Percentiles rank a stretch among this genome's conserved stretches.
Evolutionary conservation across 768 basidiomycete species (phyloP).

Genomic region (Mycena filopes): DNA sequence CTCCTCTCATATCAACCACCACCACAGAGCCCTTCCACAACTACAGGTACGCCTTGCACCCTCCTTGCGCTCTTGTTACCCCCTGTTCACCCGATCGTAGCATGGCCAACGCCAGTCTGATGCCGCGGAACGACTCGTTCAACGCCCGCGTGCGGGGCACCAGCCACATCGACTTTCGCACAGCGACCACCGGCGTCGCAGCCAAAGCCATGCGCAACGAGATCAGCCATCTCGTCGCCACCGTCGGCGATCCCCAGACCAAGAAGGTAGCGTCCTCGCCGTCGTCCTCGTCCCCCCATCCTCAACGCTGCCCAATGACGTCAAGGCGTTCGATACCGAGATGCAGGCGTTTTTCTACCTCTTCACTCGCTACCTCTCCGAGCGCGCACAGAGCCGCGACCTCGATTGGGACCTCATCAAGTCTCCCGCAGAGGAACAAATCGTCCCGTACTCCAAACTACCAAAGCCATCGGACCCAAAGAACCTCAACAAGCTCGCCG

Average conservation of each 20-base stretch:
- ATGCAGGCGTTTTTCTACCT: conserved; percentile 97
- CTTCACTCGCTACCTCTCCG: conserved; percentile 92
- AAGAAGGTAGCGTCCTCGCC: conserved; percentile 71
- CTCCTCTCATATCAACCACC: conserved; percentile 71
- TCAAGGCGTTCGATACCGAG: conserved; percentile 89
- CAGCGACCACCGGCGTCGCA: conserved; percentile 93
- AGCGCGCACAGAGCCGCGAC: conserved; percentile 87
- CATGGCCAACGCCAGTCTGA: conserved; percentile 57
- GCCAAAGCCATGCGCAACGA: conserved; percentile 99
- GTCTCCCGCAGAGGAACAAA: conserved; percentile 86
- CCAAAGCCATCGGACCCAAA: conserved; percentile 65
- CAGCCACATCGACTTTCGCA: conserved; percentile 94
- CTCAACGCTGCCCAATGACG: conserved; percentile 34
- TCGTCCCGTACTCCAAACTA: conserved; percentile 84
- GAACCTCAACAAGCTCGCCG: conserved; percentile 91
- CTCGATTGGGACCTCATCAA: conserved; percentile 95
- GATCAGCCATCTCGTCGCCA: conserved; percentile 91
- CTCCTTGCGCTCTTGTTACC: conserved; percentile 32
- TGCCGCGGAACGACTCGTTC: conserved; percentile 76
- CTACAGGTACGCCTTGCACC: conserved; percentile 44
- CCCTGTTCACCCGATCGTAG: conserved; percentile 42
- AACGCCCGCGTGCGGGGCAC: conserved; percentile 79
- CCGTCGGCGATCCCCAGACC: conserved; percentile 80
- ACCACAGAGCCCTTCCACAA: conserved; percentile 71
- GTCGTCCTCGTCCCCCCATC: conserved; percentile 30